Base-by-base conservation (phyloP, 2,329 filamentous ascomycete genomes). In the Apiospora rasikravindrae region DNA sequence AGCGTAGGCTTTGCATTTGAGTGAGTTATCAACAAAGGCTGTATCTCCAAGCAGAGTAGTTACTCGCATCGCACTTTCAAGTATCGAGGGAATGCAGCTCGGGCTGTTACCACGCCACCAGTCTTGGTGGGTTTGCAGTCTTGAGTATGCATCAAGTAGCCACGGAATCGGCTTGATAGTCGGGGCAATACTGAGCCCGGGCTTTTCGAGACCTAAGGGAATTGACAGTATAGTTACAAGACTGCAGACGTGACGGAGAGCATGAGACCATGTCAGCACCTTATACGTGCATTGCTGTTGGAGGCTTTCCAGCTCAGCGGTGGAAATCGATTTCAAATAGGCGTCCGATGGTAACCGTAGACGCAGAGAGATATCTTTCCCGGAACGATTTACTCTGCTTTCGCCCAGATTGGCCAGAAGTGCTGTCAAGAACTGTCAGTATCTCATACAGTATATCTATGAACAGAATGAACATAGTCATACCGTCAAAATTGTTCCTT, bases 131-230 rank as follows among this genome's bases (percentile, higher is more conserved):
- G 81, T 76, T 69, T 84, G 81, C 42, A 88, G 77, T 57, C 84
- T 81, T 47, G 86, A 80, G 74, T 85, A 79, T 8, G 82, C 82
- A 76, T 90, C 88, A 72, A 88, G 78, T 16, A 89, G 78, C 87
- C 87, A 89, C 16, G 84, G 82, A 0, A 82, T 78, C 72, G 82
- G 81, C 73, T 85, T 85, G 24, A 14, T 16, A 40, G 47, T 42
- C 6, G 68, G 29, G 37, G 53, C 33, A 77, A 71, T 16, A 74
- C 80, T 13, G 78, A 77, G 57, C 76, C 78, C 5, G 78, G 70
- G 24, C 81, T 79, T n/a, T 79, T 76, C 13, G 80, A 82, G 10
- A 81, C 66, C 6, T 86, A 75, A 29, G 83, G 82, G 70, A 83
- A 82, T 13, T 83, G 53, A 81, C 14, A 89, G 76, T 11, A 88